Evolutionary conservation across 208 protist species (phyloP), one percentile per base, ranked within the genome.

Genomic region (Wallacemonas sp.): DNA sequence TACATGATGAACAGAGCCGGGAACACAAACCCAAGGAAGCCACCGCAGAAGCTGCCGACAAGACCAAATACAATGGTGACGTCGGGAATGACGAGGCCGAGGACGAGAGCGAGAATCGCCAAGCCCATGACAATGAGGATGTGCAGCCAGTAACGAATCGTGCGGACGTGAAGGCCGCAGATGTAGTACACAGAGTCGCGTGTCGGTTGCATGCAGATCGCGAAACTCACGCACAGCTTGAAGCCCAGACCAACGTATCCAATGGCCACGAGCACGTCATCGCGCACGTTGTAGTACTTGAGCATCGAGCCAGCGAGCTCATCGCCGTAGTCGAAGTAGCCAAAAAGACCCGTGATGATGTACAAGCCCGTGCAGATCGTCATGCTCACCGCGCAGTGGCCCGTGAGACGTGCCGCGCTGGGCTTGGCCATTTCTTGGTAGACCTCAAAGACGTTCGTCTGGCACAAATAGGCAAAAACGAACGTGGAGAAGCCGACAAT

Each of bases 1-100:
- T 91, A 90, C 89, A 95, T 88, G 55, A 81, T 67, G 71, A 89
- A 93, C n/a, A 91, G 66, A 12, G 89, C 88, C 0, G 91, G 87
- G 54, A 83, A 83, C 69, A 92, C 81, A 64, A 96, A 96, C 30
- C 91, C 84, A 50, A 94, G 68, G 55, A 87, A 81, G 21, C 83
- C 84, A 33, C 85, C 85, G 46, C 76, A 87, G 63, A 93, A 76
- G 66, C 77, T 82, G 27, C 91, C 87, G 4, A 93, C 71, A 12
- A 96, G 76, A 6, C 74, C 77, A 64, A 96, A 94, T 17, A 94
- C 84, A 36, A 90, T 79, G 30, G 80, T 83, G 13, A 96, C 67
- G 6, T 63, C 48, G 1, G 81, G 83, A 60, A 93, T 92, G 63
- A 91, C 74, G 29, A 93, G 75, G 9, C 84, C 88, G 41, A 91